Base-by-base conservation (phyloP, 768 basidiomycete genomes). In the Psilocybe subaeruginosa region DNA sequence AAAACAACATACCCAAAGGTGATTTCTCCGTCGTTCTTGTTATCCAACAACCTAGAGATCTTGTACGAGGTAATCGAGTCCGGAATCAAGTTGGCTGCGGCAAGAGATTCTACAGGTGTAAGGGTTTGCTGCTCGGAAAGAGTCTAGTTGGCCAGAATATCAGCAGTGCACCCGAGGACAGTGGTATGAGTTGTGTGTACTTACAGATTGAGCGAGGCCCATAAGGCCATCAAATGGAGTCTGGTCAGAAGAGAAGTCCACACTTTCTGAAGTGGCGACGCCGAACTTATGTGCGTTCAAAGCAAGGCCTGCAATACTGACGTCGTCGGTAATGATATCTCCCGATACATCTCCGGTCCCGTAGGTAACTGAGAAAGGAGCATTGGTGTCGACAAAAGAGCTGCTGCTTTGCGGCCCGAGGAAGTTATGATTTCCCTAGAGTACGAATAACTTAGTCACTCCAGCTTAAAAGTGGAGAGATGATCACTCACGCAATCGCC, bases 41-140 rank as follows among this genome's bases (percentile, higher is more conserved):
- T 76, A 69, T 94, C 92, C 8, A 83, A 79, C 35, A 89, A 76
- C 59, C 93, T 90, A 2, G 91, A 81, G 58, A 96, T 86, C 77
- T 91, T 93, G 83, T 84, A 93, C 8, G 91, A 91, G 8, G 86
- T 83, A 69, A 95, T 89, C 2, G 91, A 81, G 6, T 82, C 78
- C 30, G 75, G 63, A 58, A 95, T 86, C 55, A 85, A 75, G 33
- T 85, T 85, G 5, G 76, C 77, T 19, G 76, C 62, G 1, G 85
- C 86, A 33, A 95, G 79, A 1, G 89, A 73, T 74, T 95, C 92
- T 33, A 91, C 81, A 8, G 91, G 91, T 0, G 93, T 95, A 7
- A 73, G 72, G 2, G 82, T 82, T 47, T 77, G 64, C 70, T 95
- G 86, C 62, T 89, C 66, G 27, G 92, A 93, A 55, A 95, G 78